Percentiles rank a stretch among this genome's conserved stretches.
Evolutionary conservation across 495 filamentous ascomycete species (phyloP).

Genomic region (Annulohypoxylon stygium): DNA sequence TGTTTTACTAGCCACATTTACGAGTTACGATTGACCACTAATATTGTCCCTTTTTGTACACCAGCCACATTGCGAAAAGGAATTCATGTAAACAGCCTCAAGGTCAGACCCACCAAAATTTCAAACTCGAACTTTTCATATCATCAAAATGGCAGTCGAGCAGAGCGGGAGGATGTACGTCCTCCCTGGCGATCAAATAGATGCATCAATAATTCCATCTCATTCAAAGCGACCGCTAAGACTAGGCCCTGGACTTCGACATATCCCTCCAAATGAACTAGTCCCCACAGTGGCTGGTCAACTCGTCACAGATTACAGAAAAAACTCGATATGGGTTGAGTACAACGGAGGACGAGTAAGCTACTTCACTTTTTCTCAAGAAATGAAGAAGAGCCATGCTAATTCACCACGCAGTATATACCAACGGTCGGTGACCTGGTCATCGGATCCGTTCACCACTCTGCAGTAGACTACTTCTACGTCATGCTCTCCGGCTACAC

Average conservation of each 20-base stretch:
- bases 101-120: slow-evolving; percentile 38
- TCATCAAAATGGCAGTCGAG: slow-evolving; percentile 57
- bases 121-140: slow-evolving; percentile 14
- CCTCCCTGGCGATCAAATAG: slow-evolving; percentile 84
- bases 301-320: slow-evolving; percentile 78
- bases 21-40: too few species aligned
- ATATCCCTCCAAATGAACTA: slow-evolving; percentile 77
- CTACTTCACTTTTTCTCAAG: background rate
- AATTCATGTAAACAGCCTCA: too few species aligned
- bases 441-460: slow-evolving; percentile 84
- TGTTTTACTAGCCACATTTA: too few species aligned
- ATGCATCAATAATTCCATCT: slow-evolving; percentile 72
- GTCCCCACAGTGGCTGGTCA: slow-evolving; percentile 83
- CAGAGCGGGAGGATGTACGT: slow-evolving; percentile 64
- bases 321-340: slow-evolving; percentile 85
- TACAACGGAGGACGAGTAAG: slow-evolving; percentile 73
- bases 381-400: too few species aligned
- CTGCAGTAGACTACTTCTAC: slow-evolving; percentile 79
- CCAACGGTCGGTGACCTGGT: slow-evolving; percentile 83
- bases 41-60: too few species aligned
- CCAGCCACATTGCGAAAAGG: too few species aligned
- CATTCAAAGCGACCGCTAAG: slow-evolving; percentile 77
- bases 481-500: slow-evolving; percentile 71
- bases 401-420: slow-evolving; percentile 72
- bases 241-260: slow-evolving; percentile 86